Percentiles rank a stretch among this genome's conserved stretches.
These are phyloP conservation scores for Corylus avellana DNA, from an alignment of 306 rosid genomes.

Conservation along the genomic window DNA sequence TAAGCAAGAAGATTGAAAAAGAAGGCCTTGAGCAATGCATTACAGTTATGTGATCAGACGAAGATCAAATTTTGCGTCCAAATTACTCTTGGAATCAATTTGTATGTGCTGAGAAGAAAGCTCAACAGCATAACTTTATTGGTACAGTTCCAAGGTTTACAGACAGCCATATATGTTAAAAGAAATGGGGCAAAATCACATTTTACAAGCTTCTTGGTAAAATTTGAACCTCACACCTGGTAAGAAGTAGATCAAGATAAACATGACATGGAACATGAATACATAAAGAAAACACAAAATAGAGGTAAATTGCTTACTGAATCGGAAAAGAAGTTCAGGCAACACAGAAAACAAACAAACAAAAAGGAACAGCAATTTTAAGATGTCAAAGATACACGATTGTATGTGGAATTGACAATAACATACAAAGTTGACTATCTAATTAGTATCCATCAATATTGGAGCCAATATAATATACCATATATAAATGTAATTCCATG, in stretches of 20 bases:
- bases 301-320: background rate
- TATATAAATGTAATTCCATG: background rate
- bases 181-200: background rate
- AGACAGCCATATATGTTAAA: background rate
- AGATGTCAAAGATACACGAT: background rate
- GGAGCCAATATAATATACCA: background rate
- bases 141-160: background rate
- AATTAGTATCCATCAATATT: background rate
- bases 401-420: background rate
- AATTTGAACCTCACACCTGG: too few relatives aligned
- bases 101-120: background rate
- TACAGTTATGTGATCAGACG: background rate
- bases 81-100: background rate
- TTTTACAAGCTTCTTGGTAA: background rate
- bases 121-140: background rate
- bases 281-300: background rate
- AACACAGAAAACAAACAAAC: background rate
- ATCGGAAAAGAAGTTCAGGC: background rate
- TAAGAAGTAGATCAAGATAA: too few relatives aligned
- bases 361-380: background rate
- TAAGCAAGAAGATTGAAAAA: background rate
- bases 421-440: background rate
- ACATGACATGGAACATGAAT: background rate
- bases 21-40: background rate
- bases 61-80: background rate